Conservation (phyloP, 495 filamentous ascomycete genomes). For the Xylaria scruposa region DNA sequence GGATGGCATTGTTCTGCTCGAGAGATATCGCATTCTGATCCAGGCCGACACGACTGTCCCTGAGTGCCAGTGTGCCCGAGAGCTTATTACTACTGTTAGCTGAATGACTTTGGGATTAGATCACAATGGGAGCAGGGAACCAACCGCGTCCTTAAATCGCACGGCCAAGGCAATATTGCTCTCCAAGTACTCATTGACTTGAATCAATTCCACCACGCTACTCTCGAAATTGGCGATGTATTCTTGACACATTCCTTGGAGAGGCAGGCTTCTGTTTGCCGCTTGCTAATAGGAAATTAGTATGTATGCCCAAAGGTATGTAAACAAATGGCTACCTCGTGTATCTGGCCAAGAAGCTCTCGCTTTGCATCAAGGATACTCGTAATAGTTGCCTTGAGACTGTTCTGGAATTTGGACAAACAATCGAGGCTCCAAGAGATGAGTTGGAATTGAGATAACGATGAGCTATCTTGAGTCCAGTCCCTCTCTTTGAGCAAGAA, state of each 20-base stretch:
- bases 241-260: constrained; percentile 10
- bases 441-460: neutral
- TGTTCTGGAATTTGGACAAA: neutral
- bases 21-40: neutral
- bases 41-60: constrained; percentile 7
- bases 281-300: neutral
- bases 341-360: constrained; percentile 8
- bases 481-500: neutral
- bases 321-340: neutral
- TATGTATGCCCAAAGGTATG: neutral
- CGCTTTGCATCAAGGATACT: neutral
- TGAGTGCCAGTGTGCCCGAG: neutral
- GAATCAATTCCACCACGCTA: neutral
- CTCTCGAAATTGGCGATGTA: constrained; percentile 2
- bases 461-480: neutral
- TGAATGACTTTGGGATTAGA: neutral
- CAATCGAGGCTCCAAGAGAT: constrained; percentile 2
- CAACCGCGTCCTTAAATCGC: neutral
- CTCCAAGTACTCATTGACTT: neutral
- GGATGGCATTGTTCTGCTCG: constrained; percentile 2
- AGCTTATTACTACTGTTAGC: constrained; percentile 1
- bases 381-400: neutral
- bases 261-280: constrained; percentile 8
- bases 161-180: neutral
- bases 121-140: neutral